Base-by-base conservation (phyloP, 257 asterid species). In the Anisodus acutangulus region DNA sequence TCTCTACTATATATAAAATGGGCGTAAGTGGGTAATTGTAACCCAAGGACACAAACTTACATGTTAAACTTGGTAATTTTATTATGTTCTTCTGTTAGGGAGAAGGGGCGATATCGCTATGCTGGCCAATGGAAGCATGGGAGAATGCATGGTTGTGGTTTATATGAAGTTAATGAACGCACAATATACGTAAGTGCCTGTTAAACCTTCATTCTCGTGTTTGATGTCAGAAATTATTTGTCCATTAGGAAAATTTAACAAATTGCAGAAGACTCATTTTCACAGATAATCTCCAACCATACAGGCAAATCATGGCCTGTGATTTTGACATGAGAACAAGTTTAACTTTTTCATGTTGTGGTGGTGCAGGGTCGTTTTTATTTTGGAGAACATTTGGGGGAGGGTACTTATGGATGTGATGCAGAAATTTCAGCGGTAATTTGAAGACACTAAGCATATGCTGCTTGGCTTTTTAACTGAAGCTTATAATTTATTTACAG, bases 71-170 rank as follows among this genome's bases (percentile, higher is more conserved):
- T 2, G 15, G 6, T 26, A 13, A 12, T 26, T 9, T 53, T 78
- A 13, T 78, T 53, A 74, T 60, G 43, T 54, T 87, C 82, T 86
- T 80, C 81, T 88, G 58, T 70, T 87, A 97, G 99, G 89, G 99
- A 95, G 90, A 97, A 95, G 88, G 99, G 99, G 10, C 95, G 98
- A 66, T 97, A 97, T 83, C 87, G 95, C 47, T 97, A 97, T 86
- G 95, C 99, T 55, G 99, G 99, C 69, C 96, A 97, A 81, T 97
- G 99, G 99, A 97, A 97, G 92, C 99, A 93, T 74, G 99, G 97
- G 84, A 95, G 98, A 91, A 90, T 93, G 95, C 99, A 97, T 81
- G 99, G 99, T 13, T 97, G 98, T 88, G 99, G 99, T 86, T 94
- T 95, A 39, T 97, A 95, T 86, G 93, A 94, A 91, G 93, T 93